A percentile compares a stretch with the other conserved stretches of the same genome.
Conservation (phyloP, 1,139 yeast genomes). For the Citeromyces hawaiiensis region DNA sequence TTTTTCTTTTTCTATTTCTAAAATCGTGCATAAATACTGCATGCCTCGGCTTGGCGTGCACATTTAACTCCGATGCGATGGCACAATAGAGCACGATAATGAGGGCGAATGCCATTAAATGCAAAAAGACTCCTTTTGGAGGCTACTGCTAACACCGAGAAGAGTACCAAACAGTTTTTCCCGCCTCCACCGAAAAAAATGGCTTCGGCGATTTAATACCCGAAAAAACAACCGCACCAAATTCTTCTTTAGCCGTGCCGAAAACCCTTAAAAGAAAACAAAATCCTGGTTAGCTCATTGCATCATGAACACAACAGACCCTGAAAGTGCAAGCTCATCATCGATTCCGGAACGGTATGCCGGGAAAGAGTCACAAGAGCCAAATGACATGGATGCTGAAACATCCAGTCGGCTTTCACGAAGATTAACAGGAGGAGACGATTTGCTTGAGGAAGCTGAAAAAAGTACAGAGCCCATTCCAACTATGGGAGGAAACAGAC, state of each 20-base stretch:
- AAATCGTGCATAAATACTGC: too few relatives aligned
- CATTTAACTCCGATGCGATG: too few relatives aligned
- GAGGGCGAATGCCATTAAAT: too few relatives aligned
- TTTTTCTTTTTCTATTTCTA: too few relatives aligned
- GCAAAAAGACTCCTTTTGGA: too few relatives aligned
- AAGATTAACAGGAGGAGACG: slow-evolving; percentile 14
- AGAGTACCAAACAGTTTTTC: too few relatives aligned
- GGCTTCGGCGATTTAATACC: neutral
- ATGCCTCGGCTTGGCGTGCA: too few relatives aligned
- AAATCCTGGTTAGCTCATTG: neutral
- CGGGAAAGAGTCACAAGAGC: neutral
- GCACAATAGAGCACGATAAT: too few relatives aligned
- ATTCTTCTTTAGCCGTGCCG: neutral
- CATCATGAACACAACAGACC: neutral
- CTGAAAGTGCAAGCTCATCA: neutral
- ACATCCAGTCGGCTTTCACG: slow-evolving; percentile 13
- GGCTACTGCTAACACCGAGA: too few relatives aligned
- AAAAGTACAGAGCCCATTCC: slow-evolving; percentile 21
- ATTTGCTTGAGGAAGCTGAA: slow-evolving; percentile 10
- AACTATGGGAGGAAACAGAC: slow-evolving; percentile 47
- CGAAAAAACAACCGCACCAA: neutral
- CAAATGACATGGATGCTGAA: slow-evolving; percentile 2
- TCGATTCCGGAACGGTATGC: neutral
- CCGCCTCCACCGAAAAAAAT: neutral
- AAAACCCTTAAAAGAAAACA: neutral